Percentiles rank a stretch among this genome's conserved stretches.
Evolutionary conservation across 176 grass and related monocot species (phyloP).

Genomic region (Raddia guianensis): DNA sequence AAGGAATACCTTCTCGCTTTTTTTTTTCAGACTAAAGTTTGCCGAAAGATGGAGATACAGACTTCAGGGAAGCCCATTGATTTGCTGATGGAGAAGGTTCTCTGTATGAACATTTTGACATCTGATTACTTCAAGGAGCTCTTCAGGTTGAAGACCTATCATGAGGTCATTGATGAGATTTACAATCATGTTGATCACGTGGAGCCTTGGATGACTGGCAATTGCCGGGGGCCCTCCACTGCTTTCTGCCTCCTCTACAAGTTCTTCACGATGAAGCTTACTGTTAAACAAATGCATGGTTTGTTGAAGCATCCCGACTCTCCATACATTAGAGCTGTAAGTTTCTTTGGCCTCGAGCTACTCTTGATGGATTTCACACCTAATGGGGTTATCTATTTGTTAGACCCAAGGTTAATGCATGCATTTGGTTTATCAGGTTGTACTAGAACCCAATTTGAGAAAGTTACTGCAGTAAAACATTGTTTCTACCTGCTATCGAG

Average conservation of each 20-base stretch:
- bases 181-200: slow-evolving; percentile 87
- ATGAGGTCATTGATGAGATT: slow-evolving; percentile 93
- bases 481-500: neutral
- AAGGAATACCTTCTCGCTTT: neutral
- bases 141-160: slow-evolving; percentile 85
- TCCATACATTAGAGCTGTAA: slow-evolving; percentile 96
- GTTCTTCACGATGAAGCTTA: slow-evolving; percentile 93
- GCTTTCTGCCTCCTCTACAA: slow-evolving; percentile 98
- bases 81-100: slow-evolving; percentile 82
- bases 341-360: slow-evolving; percentile 36
- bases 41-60: slow-evolving; percentile 81
- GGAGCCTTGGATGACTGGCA: slow-evolving; percentile 96
- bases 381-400: neutral
- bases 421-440: slow-evolving; percentile 22
- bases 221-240: slow-evolving; percentile 87
- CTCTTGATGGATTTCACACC: slow-evolving; percentile 25
- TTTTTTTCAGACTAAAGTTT: neutral
- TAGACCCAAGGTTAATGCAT: slow-evolving; percentile 22
- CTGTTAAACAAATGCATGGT: slow-evolving; percentile 93
- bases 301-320: slow-evolving; percentile 97
- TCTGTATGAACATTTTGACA: slow-evolving; percentile 94
- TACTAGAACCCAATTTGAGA: slow-evolving; percentile 1
- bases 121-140: slow-evolving; percentile 97
- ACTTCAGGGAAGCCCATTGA: slow-evolving; percentile 82
- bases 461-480: slow-evolving; percentile 1